Evolutionary conservation across 106 monocot species (phyloP), one percentile per base, ranked within the genome.

Genomic region (Phalaenopsis aphrodite): DNA sequence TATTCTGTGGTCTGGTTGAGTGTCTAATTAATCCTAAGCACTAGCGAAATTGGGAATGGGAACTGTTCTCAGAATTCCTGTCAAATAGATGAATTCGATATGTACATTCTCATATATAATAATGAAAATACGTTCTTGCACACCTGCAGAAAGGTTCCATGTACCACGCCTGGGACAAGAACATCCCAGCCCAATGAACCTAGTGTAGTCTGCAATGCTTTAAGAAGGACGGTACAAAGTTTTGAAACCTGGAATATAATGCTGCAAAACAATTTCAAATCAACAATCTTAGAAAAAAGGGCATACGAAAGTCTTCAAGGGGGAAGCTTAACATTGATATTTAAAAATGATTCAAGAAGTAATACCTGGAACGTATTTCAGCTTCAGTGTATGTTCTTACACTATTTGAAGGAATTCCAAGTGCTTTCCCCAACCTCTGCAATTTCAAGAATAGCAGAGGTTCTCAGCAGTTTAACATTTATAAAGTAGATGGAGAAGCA

Each of bases 171-270:
- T 77, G 94, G 92, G 15, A 97, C 97, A 78, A 94, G 86, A 82
- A 97, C 86, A 84, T 97, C 97, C 94, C 94, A 97, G 16, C 94
- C 97, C 41, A 80, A 83, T 1, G 92, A 92, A 77, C 94, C 94
- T 12, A 90, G 43, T 43, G 83, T 80, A 78, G 24, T 84, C 39
- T 90, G 78, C 45, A 89, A 75, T 46, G 94, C 88, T 89, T 86
- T 97, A 56, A 92, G 77, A 76, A 94, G 90, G 76, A 88, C 71
- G 55, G 87, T 92, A 80, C 92, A 90, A 72, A 94, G 87, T 74
- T 94, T 97, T 79, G 97, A 97, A 79, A 97, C 88, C 88, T 97
- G 97, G 82, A 97, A 97, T 47, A 94, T 89, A 65, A 97, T 85
- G 75, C 97, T 97, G 69, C 55, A 55, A 72, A 43, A 84, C 45